Base-by-base conservation (phyloP, 345 rosid genomes). In the Eucalyptus marginata region DNA sequence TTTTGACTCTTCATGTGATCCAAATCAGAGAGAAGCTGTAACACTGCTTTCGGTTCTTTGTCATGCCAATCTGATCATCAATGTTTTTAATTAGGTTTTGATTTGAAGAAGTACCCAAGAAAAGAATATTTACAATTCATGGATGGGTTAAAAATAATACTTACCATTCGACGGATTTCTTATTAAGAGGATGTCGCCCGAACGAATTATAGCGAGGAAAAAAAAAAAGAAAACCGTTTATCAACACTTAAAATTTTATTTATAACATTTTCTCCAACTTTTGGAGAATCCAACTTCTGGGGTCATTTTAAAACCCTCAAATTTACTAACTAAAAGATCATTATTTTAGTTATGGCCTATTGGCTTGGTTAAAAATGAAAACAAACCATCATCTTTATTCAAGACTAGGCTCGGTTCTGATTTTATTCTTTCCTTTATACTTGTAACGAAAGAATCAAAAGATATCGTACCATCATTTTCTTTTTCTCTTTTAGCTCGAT, bases 371-470 rank as follows among this genome's bases (percentile, higher is more conserved):
- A n/a, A 64, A 13, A 64, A 40, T 0, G 76, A n/a, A 13, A 64
- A 12, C 16, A 13, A 64, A 13, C 1, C 5, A 7, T 11, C 17
- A 8, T 14, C 20, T 14, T n/a, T 64, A 64, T 14, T n/a, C 8
- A n/a, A 64, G 36, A 10, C 10, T n/a, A n/a, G 76, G 76, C 20
- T 64, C 0, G 5, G 18, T n/a, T 64, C 3, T 14, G 0, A 64
- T 64, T 64, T n/a, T 64, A n/a, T 13, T 29, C 0, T 29, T 62
- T 29, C 17, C 14, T 29, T 13, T 16, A 3, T 29, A 33, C 14
- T 4, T 3, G 8, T 13, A 29, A 29, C 5, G 2, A 62, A 62
- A n/a, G 8, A 62, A 62, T 62, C 16, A 29, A 27, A 17, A 62
- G 33, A 62, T 27, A 62, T 29, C 3, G 9, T 29, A 62, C 36